phyloP scores from a whole-genome alignment of 108 stramenopile genomes.

The Aurantiochytrium sp. region DNA sequence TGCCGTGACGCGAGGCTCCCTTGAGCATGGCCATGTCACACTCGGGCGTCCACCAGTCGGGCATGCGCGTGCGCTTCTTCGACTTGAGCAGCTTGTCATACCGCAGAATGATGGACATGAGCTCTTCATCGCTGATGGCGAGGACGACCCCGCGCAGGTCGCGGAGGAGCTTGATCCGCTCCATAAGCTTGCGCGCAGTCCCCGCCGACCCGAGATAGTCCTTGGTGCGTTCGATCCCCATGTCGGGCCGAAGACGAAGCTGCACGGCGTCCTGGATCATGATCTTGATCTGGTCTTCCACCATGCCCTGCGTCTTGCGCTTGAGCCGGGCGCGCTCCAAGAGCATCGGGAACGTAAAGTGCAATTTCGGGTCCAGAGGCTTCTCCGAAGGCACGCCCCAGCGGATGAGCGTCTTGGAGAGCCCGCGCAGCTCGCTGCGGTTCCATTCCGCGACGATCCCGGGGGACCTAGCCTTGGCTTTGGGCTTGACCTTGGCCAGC shows the following conservation, averaged over 20 bases:
- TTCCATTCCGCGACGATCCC: background rate
- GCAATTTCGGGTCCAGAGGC: background rate
- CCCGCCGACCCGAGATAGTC: background rate
- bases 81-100: background rate
- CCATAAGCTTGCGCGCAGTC: background rate
- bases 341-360: background rate
- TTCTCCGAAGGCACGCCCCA: background rate
- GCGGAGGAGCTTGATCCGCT: background rate
- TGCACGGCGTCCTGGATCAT: background rate
- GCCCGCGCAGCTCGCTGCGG: background rate
- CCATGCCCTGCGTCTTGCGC: background rate
- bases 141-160: background rate
- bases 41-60: slow-evolving; percentile 14
- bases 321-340: background rate
- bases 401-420: background rate
- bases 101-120: background rate
- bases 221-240: background rate
- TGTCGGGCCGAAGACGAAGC: background rate
- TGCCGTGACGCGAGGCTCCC: background rate
- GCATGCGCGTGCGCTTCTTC: slow-evolving; percentile 11
- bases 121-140: background rate
- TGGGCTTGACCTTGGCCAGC: background rate
- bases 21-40: background rate
- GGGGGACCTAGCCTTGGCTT: background rate
- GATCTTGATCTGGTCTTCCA: background rate